Percentiles rank a stretch among this genome's conserved stretches.
phyloP scores from a whole-genome alignment of 2,329 filamentous ascomycete species.

The Chaetomiaceae sp. region DNA sequence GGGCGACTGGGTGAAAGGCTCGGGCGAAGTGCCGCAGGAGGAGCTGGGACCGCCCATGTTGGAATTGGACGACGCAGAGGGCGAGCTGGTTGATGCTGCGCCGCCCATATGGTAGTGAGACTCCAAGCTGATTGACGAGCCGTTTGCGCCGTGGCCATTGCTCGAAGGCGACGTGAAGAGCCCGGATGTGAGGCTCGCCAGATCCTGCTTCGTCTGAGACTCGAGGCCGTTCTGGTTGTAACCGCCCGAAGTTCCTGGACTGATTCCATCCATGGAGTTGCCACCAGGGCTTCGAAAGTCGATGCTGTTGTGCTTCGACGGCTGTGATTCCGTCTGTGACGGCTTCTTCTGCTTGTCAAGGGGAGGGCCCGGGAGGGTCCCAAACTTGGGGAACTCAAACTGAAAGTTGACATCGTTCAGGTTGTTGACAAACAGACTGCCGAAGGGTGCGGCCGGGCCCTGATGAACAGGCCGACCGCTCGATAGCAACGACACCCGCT shows the following conservation, averaged over 20 bases:
- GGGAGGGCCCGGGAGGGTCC: conserved; percentile 56
- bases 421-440: conserved; percentile 50
- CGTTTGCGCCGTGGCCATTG: conserved; percentile 39
- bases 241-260: conserved; percentile 34
- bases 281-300: conserved; percentile 35
- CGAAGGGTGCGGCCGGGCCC: conserved; percentile 37
- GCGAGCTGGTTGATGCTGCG: conserved; percentile 57
- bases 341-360: conserved; percentile 21
- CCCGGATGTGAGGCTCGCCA: conserved; percentile 48
- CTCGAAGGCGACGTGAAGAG: conserved; percentile 55
- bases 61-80: conserved; percentile 58
- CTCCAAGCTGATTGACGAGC: conserved; percentile 48
- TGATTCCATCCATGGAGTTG: conserved; percentile 30
- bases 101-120: conserved; percentile 44
- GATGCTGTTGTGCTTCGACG: conserved; percentile 26
- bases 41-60: conserved; percentile 53
- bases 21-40: conserved; percentile 72
- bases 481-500: conserved; percentile 63
- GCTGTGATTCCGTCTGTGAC: conserved; percentile 11
- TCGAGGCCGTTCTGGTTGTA: conserved; percentile 30
- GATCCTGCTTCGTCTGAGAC: conserved; percentile 41
- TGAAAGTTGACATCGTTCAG: conserved; percentile 77
- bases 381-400: conserved; percentile 95
- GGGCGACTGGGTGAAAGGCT: conserved; percentile 69
- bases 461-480: conserved; percentile 27